Base-by-base conservation (phyloP, 192 early-diverging fungal species). In the Coemansia furcata region DNA sequence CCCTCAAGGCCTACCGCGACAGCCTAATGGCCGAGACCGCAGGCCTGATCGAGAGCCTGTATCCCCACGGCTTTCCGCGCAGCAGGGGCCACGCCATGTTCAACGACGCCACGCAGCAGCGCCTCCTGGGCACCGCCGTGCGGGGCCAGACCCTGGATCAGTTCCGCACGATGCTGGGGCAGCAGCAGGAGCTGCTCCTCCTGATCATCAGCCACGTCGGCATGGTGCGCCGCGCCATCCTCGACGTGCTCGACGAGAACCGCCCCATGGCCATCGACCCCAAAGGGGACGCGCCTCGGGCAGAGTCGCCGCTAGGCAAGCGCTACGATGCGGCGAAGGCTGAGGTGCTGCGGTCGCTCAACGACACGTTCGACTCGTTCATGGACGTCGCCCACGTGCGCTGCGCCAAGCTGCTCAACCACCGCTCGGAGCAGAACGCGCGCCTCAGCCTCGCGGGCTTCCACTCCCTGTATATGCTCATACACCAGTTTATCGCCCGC, bases 401-500 rank as follows among this genome's bases (percentile, higher is more conserved):
- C 44, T 94, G 92, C 66, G 92, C 93, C 32, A 95, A 95, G 65
- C 81, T 97, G 59, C 83, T 99, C 43, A 87, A 87, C 19, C 90
- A 93, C 59, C 88, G 96, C 15, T 87, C 89, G 6, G 96, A 99
- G 37, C 94, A 96, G 67, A 97, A 91, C 68, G 87, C 93, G 21
- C 86, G 95, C 59, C 80, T 99, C 10, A 90, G 90, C 65, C 91
- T 93, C 17, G 85, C 90, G 19, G 93, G 96, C 52, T 96, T 98
- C 72, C 93, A 93, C 78, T 76, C 89, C 26, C 83, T 99, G 42
- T 93, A 92, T 67, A 82, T 84, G 32, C 84, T 90, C 3, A 88
- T 93, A 1, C 94, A 89, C 86, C 90, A 89, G 19, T 99, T 97
- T 78, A 85, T 99, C 6, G 71, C 73, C 8, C 87, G 87, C 33